Percentiles rank a stretch among this genome's conserved stretches.
Evolutionary conservation across 2,329 filamentous ascomycete species (phyloP).

Genomic region (Aplosporella prunicola): DNA sequence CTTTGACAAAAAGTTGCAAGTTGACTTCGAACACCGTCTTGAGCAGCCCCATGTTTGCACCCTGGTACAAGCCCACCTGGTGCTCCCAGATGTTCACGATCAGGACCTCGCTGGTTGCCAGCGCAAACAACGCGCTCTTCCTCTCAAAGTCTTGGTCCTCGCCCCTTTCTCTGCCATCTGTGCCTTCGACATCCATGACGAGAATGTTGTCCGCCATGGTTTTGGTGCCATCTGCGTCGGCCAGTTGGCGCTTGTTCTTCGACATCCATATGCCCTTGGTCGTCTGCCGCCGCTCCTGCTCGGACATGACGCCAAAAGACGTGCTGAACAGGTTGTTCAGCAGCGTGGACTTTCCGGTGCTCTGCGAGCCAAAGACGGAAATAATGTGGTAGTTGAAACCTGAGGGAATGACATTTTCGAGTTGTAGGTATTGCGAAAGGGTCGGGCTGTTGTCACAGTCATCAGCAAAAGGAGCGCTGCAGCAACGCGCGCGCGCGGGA

Average conservation of each 20-base stretch:
- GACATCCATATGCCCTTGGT: slow-evolving; percentile 99
- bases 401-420: slow-evolving; percentile 70
- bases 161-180: slow-evolving; percentile 87
- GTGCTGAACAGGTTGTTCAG: slow-evolving; percentile 95
- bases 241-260: slow-evolving; percentile 67
- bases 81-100: slow-evolving; percentile 99
- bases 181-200: slow-evolving; percentile 98
- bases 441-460: slow-evolving; percentile 48
- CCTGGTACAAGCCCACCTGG: slow-evolving; percentile 95
- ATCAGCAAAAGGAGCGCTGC: slow-evolving; percentile 14
- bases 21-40: slow-evolving; percentile 99
- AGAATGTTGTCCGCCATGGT: slow-evolving; percentile 95
- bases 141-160: slow-evolving; percentile 99
- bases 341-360: slow-evolving; percentile 94
- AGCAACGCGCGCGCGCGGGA: no score
- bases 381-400: slow-evolving; percentile 99
- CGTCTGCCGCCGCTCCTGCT: slow-evolving; percentile 86
- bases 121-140: slow-evolving; percentile 92
- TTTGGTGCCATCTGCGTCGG: slow-evolving; percentile 35
- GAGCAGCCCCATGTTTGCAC: slow-evolving; percentile 94
- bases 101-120: slow-evolving; percentile 94
- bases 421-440: slow-evolving; percentile 70
- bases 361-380: slow-evolving; percentile 97
- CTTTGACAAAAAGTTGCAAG: slow-evolving; percentile 90
- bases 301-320: slow-evolving; percentile 95